Evolutionary conservation across 805 yeast genomes (phyloP), one percentile per base, ranked within the genome.

Genomic region (Zygosaccharomyces rouxii): DNA sequence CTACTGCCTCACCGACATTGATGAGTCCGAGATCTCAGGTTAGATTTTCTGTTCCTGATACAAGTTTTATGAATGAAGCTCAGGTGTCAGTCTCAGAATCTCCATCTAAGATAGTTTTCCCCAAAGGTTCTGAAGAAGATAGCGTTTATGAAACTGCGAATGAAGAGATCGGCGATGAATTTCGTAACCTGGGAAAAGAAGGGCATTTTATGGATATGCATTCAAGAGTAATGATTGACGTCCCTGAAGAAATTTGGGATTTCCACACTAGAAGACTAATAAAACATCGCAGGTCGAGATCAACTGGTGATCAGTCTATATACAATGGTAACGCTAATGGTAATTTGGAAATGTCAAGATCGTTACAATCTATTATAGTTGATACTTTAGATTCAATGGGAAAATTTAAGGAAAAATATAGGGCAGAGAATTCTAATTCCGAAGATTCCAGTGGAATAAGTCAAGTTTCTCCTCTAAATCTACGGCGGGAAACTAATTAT

Each of bases 161-260:
- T 31, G 48, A 29, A 25, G 28, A 40, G 26, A 26, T 26, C 1
- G 16, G 22, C 18, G 42, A 30, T n/a, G 25, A 33, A 7, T 16
- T 22, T 10, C 35, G 25, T 26, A 23, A 14, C 7, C n/a, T 44
- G 26, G 35, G 46, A 10, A 39, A 43, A 31, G 49, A 38, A 14
- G 55, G 60, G 10, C 60, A 60, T 21, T 51, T 65, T 16, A 57
- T 64, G 6, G 64, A 64, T 46, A 53, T 62, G 55, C 53, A 55
- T 11, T 54, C 63, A 2, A 60, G 60, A 42, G 51, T 60, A 9
- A 59, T 62, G 62, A 50, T 65, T 3, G 56, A 58, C 40, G 68
- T 65, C 1, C 68, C 68, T 2, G 59, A 58, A 46, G 59, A 60
- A 5, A 55, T 64, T 22, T 65, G 67, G 67, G 55, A 53, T 5